Evolutionary conservation across 208 protist genomes (phyloP).

Genomic region (Leishmania aethiopica): DNA sequence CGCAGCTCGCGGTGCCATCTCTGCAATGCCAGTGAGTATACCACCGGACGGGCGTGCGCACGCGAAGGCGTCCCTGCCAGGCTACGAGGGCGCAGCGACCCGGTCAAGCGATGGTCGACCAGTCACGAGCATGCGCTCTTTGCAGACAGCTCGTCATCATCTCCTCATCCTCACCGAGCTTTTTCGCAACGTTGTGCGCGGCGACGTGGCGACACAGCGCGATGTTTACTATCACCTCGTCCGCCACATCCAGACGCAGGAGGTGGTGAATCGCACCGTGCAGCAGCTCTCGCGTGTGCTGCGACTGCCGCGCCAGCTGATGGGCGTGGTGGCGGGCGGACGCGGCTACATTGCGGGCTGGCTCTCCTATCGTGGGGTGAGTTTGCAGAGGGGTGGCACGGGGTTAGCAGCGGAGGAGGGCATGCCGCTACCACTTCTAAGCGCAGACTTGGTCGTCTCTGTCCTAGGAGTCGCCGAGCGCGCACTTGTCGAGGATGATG

Average conservation of each 20-base stretch:
- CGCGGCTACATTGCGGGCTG: slow-evolving; percentile 69
- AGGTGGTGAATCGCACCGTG: slow-evolving; percentile 50
- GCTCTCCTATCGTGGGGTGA: slow-evolving; percentile 46
- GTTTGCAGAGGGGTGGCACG: slow-evolving; percentile 10
- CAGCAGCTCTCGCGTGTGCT: slow-evolving; percentile 49
- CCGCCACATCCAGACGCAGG: slow-evolving; percentile 55
- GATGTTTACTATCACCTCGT: slow-evolving; percentile 86
- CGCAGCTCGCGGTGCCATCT: neutral
- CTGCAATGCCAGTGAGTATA: neutral
- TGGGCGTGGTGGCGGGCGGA: slow-evolving; percentile 72
- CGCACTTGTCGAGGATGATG: slow-evolving; percentile 1
- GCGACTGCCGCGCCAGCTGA: slow-evolving; percentile 53
- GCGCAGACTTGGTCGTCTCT: slow-evolving; percentile 12
- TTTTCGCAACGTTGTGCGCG: slow-evolving; percentile 42
- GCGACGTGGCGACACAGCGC: slow-evolving; percentile 67
- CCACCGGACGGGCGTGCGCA: neutral
- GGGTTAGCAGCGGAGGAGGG: slow-evolving; percentile 13
- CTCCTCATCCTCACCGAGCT: slow-evolving; percentile 56
- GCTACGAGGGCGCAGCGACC: neutral
- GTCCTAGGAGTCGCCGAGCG: neutral
- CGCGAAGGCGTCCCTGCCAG: neutral
- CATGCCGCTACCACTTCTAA: slow-evolving; percentile 30
- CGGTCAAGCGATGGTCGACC: neutral
- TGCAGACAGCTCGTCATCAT: slow-evolving; percentile 27
- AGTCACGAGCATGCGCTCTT: neutral